Evolutionary conservation across 805 yeast genomes (phyloP).

Genomic region (Candida michaelii): DNA sequence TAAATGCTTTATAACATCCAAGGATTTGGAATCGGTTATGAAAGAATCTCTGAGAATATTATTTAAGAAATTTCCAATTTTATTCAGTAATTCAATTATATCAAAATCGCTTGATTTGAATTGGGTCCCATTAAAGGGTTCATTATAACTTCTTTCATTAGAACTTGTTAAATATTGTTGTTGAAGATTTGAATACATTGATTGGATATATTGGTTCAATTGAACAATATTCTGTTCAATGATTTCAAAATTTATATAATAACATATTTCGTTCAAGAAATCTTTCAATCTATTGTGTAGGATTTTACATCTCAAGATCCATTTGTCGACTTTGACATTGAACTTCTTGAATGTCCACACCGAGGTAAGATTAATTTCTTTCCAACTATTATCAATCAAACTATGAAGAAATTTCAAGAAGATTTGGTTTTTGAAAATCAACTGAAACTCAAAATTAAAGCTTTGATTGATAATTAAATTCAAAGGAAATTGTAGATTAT

Average conservation of each 20-base stretch:
- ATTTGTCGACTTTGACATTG: slow-evolving; percentile 43
- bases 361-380: slow-evolving; percentile 59
- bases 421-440: slow-evolving; percentile 69
- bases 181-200: slow-evolving; percentile 7
- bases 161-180: slow-evolving; percentile 4
- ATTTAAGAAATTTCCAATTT: slow-evolving; percentile 56
- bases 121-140: background rate
- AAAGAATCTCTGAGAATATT: slow-evolving; percentile 65
- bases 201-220: slow-evolving; percentile 29
- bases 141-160: background rate
- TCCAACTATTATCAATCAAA: slow-evolving; percentile 67
- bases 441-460: slow-evolving; percentile 73
- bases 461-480: slow-evolving; percentile 73
- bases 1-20: slow-evolving; percentile 46
- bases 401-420: slow-evolving; percentile 63
- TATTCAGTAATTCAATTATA: slow-evolving; percentile 18
- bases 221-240: slow-evolving; percentile 54
- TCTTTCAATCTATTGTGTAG: slow-evolving; percentile 59
- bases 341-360: slow-evolving; percentile 62
- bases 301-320: slow-evolving; percentile 55
- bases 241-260: slow-evolving; percentile 58
- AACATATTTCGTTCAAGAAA: slow-evolving; percentile 54
- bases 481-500: slow-evolving; percentile 82
- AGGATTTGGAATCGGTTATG: slow-evolving; percentile 56
- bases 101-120: slow-evolving; percentile 19